Base-by-base conservation (phyloP, 225 moss, liverwort and hornwort species). In the Physcomitrellopsis africana region DNA sequence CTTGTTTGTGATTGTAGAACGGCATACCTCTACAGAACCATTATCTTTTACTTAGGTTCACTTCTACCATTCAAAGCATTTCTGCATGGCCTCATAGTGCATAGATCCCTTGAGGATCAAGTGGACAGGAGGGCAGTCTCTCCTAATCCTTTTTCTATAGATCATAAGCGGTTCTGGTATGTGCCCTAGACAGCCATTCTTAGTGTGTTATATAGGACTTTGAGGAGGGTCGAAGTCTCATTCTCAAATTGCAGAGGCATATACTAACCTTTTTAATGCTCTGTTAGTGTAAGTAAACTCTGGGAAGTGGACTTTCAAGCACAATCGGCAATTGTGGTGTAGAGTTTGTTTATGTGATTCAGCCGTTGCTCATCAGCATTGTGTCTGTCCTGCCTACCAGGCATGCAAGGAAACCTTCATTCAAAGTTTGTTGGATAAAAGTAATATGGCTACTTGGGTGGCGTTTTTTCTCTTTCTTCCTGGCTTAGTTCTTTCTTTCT, bases 161-260 rank as follows among this genome's bases (percentile, higher is more conserved):
- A 37, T 37, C 24, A 24, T 67, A 45, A 67, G 49, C 52, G 7
- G 62, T 51, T 45, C 27, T 56, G 64, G 70, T 65, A 67, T 48
- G 67, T 68, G 42, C 60, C 26, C 52, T 49, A 42, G 23, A 54
- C 68, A 65, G 61, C 29, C 66, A 27, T 60, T 54, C 54, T 74
- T 49, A 69, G 74, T 59, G 80, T 58, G 22, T 15, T 29, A 47
- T 72, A 67, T 58, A 75, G 80, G 69, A 59, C 58, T 65, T 43
- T 48, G 26, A 61, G 32, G 42, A 46, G 59, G 51, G 66, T 71
- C 46, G 1, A 44, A 53, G 14, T 63, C 69, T 44, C 54, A 62
- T 63, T 43, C 22, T 45, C 26, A 37, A 46, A 59, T 67, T 75
- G 58, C 76, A 17, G 59, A 76, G 48, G 32, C 11, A 68, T 58